Evolutionary conservation across 2,329 filamentous ascomycete species (phyloP), one percentile per base, ranked within the genome.

Genomic region (Fusarium nelsonii): DNA sequence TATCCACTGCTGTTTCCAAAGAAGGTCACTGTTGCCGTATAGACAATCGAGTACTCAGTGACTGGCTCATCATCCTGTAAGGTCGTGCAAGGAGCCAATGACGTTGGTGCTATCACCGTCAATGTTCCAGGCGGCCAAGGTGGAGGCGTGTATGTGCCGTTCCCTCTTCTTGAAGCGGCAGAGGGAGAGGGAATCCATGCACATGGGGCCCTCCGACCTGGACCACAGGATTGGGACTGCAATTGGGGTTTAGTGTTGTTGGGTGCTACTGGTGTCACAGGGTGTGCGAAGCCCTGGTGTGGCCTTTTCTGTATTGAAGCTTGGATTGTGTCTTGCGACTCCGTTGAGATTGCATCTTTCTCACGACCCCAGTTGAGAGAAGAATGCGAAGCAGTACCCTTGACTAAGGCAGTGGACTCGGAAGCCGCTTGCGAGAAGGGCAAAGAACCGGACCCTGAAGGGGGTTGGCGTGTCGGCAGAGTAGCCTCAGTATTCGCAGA

Each of bases 1-100:
- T 87, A 87, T 54, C 84, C 79, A 26, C 71, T 75, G 6, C 78
- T 79, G 54, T 84, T 79, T 16, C 81, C 84, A 10, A 74, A 79
- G 73, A 85, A 84, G 18, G 85, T 87, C 50, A 82, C 77, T 2
- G 85, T 87, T 23, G 81, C 77, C 5, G 84, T 85, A 75, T 86
- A 80, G 18, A 85, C 73, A 36, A 86, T 78, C 4, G 80, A 82
- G 73, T 81, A 84, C 11, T 80, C 71, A 1, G 78, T 83, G 6
- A 80, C 63, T 8, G 76, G 74, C 44, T 80, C 77, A 18, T 72
- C 60, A 4, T 60, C 58, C 8, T 68, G 52, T 0, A 78, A 58
- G n/a, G 73, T 71, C 14, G 78, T 81, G 66, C 82, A 83, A 8
- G 75, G 69, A 14, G 74, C 63, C 14, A 68, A 65, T 5, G 67